Percentiles rank a stretch among this genome's conserved stretches.
These are phyloP conservation scores for Arthrobotrys iridis DNA, from an alignment of 2,329 filamentous ascomycete species.

Conservation along the genomic window DNA sequence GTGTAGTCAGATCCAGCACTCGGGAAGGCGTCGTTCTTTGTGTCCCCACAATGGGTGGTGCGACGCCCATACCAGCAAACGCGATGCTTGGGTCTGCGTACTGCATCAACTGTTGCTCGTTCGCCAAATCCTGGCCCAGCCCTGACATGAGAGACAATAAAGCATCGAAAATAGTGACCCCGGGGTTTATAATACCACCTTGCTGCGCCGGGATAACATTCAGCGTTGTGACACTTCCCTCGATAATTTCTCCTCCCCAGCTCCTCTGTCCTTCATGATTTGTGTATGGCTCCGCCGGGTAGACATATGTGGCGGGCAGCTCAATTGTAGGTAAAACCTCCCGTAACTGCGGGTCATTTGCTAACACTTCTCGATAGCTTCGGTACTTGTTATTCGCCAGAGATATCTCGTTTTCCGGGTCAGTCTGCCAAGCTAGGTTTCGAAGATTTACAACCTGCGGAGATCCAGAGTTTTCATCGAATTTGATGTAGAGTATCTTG, in stretches of 20 bases:
- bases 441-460: conserved; percentile 24
- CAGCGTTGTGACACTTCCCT: neutral
- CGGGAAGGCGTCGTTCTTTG: neutral
- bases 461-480: neutral
- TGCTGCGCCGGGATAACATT: neutral
- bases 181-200: neutral
- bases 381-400: conserved; percentile 21
- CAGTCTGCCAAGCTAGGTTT: neutral
- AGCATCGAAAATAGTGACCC: conserved; percentile 6
- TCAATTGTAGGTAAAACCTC: neutral
- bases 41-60: neutral
- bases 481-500: conserved; percentile 21
- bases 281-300: neutral
- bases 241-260: conserved; percentile 9
- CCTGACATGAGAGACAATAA: conserved; percentile 19
- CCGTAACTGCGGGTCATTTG: neutral
- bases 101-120: neutral
- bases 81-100: neutral
- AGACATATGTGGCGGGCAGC: conserved; percentile 5
- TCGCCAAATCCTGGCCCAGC: conserved; percentile 1
- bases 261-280: neutral
- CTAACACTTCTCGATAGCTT: conserved; percentile 15
- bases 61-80: neutral
- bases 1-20: neutral
- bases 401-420: neutral